Conservation (phyloP, 2,329 filamentous ascomycete species). For the Lecanicillium sp. region DNA sequence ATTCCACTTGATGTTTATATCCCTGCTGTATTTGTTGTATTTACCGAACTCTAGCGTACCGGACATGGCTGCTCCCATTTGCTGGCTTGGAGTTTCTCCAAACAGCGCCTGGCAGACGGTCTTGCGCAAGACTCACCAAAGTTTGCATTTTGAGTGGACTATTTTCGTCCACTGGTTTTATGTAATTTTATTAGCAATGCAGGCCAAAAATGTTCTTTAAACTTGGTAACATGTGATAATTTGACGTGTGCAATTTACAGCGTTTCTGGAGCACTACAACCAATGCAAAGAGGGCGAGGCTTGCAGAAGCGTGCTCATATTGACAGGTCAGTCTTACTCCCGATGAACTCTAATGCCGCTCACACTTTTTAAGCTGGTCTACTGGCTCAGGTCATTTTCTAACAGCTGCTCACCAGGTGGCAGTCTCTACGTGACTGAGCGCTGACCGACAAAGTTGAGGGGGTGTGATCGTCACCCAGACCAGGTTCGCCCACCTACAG, state of each 20-base stretch:
- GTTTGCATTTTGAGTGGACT: background rate
- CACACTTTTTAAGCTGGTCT: too few species aligned
- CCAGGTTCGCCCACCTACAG: background rate
- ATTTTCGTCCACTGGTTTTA: background rate
- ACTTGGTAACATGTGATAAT: too few species aligned
- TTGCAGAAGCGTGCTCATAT: too few species aligned
- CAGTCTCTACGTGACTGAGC: background rate
- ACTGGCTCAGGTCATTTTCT: too few species aligned
- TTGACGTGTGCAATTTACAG: background rate
- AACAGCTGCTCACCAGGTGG: too few species aligned
- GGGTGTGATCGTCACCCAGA: too few species aligned
- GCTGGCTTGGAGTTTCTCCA: background rate
- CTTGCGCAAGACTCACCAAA: background rate
- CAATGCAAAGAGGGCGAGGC: too few species aligned
- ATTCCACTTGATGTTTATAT: conserved; percentile 8
- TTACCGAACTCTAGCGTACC: background rate
- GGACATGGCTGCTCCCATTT: background rate
- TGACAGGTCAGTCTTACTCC: too few species aligned
- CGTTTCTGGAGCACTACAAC: too few species aligned
- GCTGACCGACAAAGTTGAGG: background rate
- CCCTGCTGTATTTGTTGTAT: conserved; percentile 2
- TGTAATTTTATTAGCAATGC: conserved; percentile 11
- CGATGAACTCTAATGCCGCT: too few species aligned
- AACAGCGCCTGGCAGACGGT: background rate
- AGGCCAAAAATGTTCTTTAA: conserved; percentile 8